Evolutionary conservation across 2,329 filamentous ascomycete genomes (phyloP).

Genomic region (Fusarium tuaranense): DNA sequence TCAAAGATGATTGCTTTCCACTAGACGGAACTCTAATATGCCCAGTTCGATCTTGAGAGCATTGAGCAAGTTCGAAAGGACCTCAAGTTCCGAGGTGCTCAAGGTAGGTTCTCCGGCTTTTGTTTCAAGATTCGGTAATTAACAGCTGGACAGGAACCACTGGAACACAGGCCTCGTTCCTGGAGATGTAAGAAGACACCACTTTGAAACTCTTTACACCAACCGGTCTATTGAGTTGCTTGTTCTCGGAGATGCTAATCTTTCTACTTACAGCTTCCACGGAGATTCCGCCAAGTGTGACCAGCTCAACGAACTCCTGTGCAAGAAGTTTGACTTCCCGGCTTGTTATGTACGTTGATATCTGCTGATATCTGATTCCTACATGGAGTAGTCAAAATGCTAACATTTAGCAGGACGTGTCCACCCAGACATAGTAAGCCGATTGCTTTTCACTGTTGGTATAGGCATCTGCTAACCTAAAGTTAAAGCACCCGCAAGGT

Average conservation of each 20-base stretch:
- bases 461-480: not conserved
- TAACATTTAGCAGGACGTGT: slow-evolving; percentile 53
- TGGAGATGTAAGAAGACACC: slow-evolving; percentile 33
- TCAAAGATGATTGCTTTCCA: not conserved
- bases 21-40: not conserved
- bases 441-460: not conserved
- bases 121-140: not conserved
- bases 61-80: not conserved
- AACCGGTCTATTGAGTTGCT: not conserved
- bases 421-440: slow-evolving; percentile 66
- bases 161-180: slow-evolving; percentile 82
- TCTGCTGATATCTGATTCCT: not conserved
- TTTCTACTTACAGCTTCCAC: slow-evolving; percentile 50
- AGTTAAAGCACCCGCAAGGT: slow-evolving; percentile 74
- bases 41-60: not conserved
- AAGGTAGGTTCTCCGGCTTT: not conserved
- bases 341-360: slow-evolving; percentile 51
- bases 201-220: not conserved
- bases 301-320: slow-evolving; percentile 66
- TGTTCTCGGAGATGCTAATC: not conserved
- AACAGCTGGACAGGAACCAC: slow-evolving; percentile 54
- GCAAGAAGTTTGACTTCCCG: slow-evolving; percentile 66
- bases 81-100: not conserved
- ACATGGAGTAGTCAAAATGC: not conserved
- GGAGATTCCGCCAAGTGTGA: slow-evolving; percentile 63